phyloP scores from a whole-genome alignment of 805 yeast species.

The Candida vaughaniae region DNA sequence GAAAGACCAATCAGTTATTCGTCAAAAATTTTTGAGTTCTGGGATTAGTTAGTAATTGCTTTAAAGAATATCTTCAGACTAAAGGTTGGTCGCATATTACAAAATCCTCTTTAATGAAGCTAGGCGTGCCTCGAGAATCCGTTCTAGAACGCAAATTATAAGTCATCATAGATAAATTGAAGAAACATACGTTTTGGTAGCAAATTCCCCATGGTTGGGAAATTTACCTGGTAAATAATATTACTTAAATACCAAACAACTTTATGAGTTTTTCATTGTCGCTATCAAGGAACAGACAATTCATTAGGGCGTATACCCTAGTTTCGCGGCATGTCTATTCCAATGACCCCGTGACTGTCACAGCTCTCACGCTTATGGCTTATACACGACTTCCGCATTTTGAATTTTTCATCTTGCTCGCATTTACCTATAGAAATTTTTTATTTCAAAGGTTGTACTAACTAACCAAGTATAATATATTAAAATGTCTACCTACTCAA shows the following conservation, averaged over 20 bases:
- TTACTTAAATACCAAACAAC: too few relatives aligned
- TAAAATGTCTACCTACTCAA: slow-evolving; percentile 41
- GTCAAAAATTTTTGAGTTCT: neutral
- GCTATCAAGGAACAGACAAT: too few relatives aligned
- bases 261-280: too few relatives aligned
- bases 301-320: too few relatives aligned
- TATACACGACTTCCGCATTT: slow-evolving; percentile 6
- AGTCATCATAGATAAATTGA: slow-evolving; percentile 44
- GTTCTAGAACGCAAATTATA: slow-evolving; percentile 50
- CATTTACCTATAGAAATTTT: slow-evolving; percentile 13
- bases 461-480: slow-evolving; percentile 7
- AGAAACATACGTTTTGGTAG: too few relatives aligned
- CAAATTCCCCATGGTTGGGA: too few relatives aligned
- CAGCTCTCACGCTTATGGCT: too few relatives aligned
- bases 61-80: too few relatives aligned
- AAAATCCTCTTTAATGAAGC: slow-evolving; percentile 35
- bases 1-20: too few relatives aligned
- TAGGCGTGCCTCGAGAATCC: slow-evolving; percentile 43
- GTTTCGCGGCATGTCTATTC: too few relatives aligned
- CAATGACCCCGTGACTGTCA: slow-evolving; percentile 5
- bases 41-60: neutral
- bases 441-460: slow-evolving; percentile 10
- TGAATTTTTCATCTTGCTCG: slow-evolving; percentile 11
- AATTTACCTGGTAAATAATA: too few relatives aligned
- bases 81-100: slow-evolving; percentile 42